These are phyloP conservation scores for Corynespora cassiicola DNA, from an alignment of 2,329 filamentous ascomycete genomes.

Conservation along the genomic window DNA sequence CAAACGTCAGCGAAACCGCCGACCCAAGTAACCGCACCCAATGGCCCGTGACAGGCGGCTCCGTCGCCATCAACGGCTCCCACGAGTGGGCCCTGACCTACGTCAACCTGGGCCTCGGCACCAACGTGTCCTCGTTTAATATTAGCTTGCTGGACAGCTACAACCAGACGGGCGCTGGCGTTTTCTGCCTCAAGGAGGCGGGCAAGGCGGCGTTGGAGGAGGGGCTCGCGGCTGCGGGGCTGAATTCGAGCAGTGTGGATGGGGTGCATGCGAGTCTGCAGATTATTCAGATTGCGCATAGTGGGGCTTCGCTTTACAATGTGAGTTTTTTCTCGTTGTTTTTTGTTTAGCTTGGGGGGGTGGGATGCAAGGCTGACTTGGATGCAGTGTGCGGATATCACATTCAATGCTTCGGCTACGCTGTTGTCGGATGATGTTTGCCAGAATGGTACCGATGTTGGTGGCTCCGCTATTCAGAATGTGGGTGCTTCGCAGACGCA, in stretches of 20 bases:
- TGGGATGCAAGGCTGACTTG: slow-evolving; percentile 10
- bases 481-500: slow-evolving; percentile 8
- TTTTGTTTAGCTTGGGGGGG: background rate
- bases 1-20: slow-evolving; percentile 47
- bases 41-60: slow-evolving; percentile 55
- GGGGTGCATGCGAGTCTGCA: slow-evolving; percentile 53
- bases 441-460: slow-evolving; percentile 48
- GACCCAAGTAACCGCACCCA: slow-evolving; percentile 51
- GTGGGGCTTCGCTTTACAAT: slow-evolving; percentile 53
- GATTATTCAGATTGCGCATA: slow-evolving; percentile 50
- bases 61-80: slow-evolving; percentile 47
- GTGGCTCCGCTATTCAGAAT: slow-evolving; percentile 37
- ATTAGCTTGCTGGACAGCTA: slow-evolving; percentile 51
- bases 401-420: slow-evolving; percentile 47
- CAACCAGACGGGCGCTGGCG: slow-evolving; percentile 58
- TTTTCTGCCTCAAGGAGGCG: slow-evolving; percentile 53
- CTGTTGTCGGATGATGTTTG: slow-evolving; percentile 46
- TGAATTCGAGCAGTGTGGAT: slow-evolving; percentile 32
- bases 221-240: slow-evolving; percentile 30
- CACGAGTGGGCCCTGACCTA: slow-evolving; percentile 55
- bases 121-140: slow-evolving; percentile 52
- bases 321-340: slow-evolving; percentile 25
- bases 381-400: slow-evolving; percentile 52
- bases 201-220: slow-evolving; percentile 28
- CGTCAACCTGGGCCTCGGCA: slow-evolving; percentile 54